These are phyloP conservation scores for Wickerhamomyces chambardii DNA, from an alignment of 805 yeast genomes.

Conservation along the genomic window DNA sequence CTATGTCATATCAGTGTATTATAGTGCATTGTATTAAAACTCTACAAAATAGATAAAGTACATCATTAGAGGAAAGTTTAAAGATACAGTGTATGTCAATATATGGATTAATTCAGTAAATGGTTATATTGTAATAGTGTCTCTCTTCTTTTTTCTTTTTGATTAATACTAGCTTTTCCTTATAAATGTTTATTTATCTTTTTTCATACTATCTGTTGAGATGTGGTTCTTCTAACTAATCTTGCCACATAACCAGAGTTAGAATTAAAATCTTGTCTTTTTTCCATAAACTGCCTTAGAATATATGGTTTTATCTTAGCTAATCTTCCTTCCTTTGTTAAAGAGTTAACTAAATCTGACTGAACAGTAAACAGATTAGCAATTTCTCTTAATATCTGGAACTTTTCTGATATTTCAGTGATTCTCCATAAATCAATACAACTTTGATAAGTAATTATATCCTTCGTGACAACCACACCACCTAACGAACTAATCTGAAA, in stretches of 20 bases:
- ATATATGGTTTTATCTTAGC: constrained; percentile 53
- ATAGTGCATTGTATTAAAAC: constrained; percentile 8
- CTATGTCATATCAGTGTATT: constrained; percentile 10
- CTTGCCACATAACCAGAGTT: constrained; percentile 19
- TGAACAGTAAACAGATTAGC: constrained; percentile 82
- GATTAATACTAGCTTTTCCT: too few relatives aligned
- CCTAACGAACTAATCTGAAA: constrained; percentile 75
- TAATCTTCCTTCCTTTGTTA: constrained; percentile 75
- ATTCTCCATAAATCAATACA: constrained; percentile 61
- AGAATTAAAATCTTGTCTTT: constrained; percentile 61
- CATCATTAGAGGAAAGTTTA: too few relatives aligned
- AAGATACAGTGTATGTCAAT: too few relatives aligned
- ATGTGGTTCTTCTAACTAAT: constrained; percentile 11
- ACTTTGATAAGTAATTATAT: constrained; percentile 68
- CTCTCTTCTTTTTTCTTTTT: too few relatives aligned
- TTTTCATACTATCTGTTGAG: too few relatives aligned
- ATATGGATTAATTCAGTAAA: too few relatives aligned
- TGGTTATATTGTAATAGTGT: too few relatives aligned
- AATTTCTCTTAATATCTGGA: constrained; percentile 68
- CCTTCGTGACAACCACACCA: constrained; percentile 75
- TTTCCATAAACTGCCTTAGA: constrained; percentile 56
- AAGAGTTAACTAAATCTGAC: constrained; percentile 66
- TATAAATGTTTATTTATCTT: too few relatives aligned
- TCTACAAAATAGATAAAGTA: too few relatives aligned
- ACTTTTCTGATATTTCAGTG: constrained; percentile 48